phyloP scores from a whole-genome alignment of 1,284 basidiomycete genomes.

The Fomes fomentarius region DNA sequence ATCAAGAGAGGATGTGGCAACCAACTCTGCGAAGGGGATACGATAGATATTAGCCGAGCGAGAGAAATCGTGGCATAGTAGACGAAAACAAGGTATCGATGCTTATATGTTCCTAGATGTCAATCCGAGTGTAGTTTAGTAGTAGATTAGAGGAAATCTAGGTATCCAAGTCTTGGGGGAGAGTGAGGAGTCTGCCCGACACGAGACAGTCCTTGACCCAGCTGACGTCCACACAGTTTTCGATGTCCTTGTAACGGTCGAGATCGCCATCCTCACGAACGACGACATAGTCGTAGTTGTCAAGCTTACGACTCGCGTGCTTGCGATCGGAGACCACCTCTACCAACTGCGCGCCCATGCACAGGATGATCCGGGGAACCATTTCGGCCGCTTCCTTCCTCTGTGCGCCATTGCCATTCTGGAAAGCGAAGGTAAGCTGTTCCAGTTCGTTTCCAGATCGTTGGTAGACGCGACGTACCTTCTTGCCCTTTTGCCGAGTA shows the following conservation, averaged over 20 bases:
- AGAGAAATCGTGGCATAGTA: slow-evolving; percentile 3
- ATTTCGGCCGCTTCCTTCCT: slow-evolving; percentile 35
- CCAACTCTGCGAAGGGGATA: slow-evolving; percentile 3
- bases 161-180: slow-evolving; percentile 3
- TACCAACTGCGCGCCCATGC: slow-evolving; percentile 74
- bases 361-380: slow-evolving; percentile 63
- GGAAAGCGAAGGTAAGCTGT: too few relatives aligned
- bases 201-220: slow-evolving; percentile 88
- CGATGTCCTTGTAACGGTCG: slow-evolving; percentile 31
- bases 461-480: slow-evolving; percentile 37
- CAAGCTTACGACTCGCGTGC: slow-evolving; percentile 36
- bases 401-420: slow-evolving; percentile 20
- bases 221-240: slow-evolving; percentile 50
- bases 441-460: too few relatives aligned
- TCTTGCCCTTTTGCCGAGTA: slow-evolving; percentile 31
- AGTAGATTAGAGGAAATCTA: background rate
- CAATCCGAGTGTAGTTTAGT: background rate
- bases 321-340: slow-evolving; percentile 52
- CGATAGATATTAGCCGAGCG: slow-evolving; percentile 14
- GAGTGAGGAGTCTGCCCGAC: slow-evolving; percentile 50
- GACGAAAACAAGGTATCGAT: background rate
- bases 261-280: slow-evolving; percentile 51
- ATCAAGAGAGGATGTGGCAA: slow-evolving; percentile 10
- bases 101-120: background rate
- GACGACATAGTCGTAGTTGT: slow-evolving; percentile 66